A percentile compares a stretch with the other conserved stretches of the same genome.
Conservation (phyloP, 2,329 filamentous ascomycete genomes). For the Lachnellula occidentalis region DNA sequence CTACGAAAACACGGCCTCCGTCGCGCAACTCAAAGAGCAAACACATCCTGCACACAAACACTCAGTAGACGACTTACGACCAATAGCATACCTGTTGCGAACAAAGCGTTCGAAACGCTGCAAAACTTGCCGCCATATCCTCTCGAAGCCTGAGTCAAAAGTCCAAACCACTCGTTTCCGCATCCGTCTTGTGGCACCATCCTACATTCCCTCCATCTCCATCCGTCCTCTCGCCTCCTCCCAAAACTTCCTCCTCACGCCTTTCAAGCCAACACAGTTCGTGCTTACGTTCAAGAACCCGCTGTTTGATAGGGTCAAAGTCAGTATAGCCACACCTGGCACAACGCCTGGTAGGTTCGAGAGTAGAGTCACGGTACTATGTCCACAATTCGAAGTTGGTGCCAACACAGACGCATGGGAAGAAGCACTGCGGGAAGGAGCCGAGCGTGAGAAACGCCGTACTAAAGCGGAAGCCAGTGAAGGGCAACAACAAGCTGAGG, state of each 20-base stretch:
- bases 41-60: slow-evolving; percentile 30
- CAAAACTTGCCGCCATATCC: slow-evolving; percentile 86
- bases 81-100: slow-evolving; percentile 74
- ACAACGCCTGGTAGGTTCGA: slow-evolving; percentile 71
- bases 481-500: slow-evolving; percentile 58
- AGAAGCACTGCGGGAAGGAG: slow-evolving; percentile 60
- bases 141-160: slow-evolving; percentile 90
- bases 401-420: slow-evolving; percentile 94
- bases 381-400: slow-evolving; percentile 89
- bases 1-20: slow-evolving; percentile 57
- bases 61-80: slow-evolving; percentile 72
- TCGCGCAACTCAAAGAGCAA: slow-evolving; percentile 49
- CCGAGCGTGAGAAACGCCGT: slow-evolving; percentile 35
- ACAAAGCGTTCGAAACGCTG: slow-evolving; percentile 95
- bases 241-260: slow-evolving; percentile 29
- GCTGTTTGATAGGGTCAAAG: slow-evolving; percentile 82
- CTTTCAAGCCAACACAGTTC: slow-evolving; percentile 61
- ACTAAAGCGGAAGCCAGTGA: slow-evolving; percentile 31
- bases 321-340: slow-evolving; percentile 80
- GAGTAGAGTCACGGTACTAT: slow-evolving; percentile 83
- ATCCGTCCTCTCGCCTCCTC: slow-evolving; percentile 41
- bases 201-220: slow-evolving; percentile 78
- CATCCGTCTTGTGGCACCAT: slow-evolving; percentile 82
- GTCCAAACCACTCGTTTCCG: slow-evolving; percentile 84
- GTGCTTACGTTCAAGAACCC: slow-evolving; percentile 90